Conservation (phyloP, 169 alveolate genomes). For the Plasmodium knowlesi region DNA sequence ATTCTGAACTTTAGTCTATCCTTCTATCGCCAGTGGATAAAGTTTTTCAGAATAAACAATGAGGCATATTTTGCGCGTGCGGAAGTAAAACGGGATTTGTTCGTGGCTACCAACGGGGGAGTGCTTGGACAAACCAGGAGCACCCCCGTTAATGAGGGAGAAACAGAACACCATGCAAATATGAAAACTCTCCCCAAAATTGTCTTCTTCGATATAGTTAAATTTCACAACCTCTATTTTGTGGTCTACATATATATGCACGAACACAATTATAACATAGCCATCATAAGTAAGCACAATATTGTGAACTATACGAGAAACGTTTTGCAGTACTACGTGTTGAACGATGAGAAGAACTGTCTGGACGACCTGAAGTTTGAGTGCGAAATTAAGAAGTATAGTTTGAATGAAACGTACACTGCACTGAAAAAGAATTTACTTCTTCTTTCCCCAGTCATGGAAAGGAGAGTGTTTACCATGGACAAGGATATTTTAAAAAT, state of each 20-base stretch:
- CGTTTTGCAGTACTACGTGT: slow-evolving; percentile 5
- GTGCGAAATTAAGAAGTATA: slow-evolving; percentile 32
- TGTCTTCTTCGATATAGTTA: slow-evolving; percentile 13
- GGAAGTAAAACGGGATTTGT: not conserved
- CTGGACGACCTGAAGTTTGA: slow-evolving; percentile 3
- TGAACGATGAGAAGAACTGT: slow-evolving; percentile 22
- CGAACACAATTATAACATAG: not conserved
- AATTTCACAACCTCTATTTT: slow-evolving; percentile 12
- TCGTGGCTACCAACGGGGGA: not conserved
- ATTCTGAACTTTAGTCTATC: slow-evolving; percentile 44
- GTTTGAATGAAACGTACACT: slow-evolving; percentile 7
- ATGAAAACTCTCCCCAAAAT: not conserved
- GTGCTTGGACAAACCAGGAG: not conserved
- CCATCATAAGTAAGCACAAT: slow-evolving; percentile 31
- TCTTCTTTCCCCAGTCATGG: slow-evolving; percentile 3
- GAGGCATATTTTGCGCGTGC: slow-evolving; percentile 6
- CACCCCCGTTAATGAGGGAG: not conserved
- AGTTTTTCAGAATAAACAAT: slow-evolving; percentile 23
- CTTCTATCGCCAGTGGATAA: slow-evolving; percentile 23
- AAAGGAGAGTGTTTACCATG: not conserved
- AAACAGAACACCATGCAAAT: not conserved
- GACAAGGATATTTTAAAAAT: not conserved
- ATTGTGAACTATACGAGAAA: slow-evolving; percentile 31
- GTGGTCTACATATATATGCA: slow-evolving; percentile 21
- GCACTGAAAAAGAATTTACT: slow-evolving; percentile 1